These are phyloP conservation scores for Nitzschia sp. DNA, from an alignment of 108 stramenopile species.

Conservation along the genomic window DNA sequence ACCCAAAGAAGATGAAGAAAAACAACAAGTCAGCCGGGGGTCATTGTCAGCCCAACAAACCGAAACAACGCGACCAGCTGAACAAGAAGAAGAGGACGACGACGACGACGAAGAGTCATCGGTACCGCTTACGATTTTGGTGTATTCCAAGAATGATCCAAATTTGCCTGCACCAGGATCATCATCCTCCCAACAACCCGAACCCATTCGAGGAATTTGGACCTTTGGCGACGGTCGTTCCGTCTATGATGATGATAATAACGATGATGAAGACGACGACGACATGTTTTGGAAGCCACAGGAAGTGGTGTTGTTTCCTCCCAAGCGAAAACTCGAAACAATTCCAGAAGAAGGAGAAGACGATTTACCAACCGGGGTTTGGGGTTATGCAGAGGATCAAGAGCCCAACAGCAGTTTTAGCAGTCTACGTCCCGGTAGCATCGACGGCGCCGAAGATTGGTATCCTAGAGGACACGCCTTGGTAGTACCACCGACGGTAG, in stretches of 20 bases:
- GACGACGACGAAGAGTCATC: background rate
- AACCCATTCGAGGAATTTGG: slow-evolving; percentile 9
- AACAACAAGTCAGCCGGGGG: background rate
- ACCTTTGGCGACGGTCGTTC: background rate
- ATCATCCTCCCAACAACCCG: background rate
- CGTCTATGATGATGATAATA: background rate
- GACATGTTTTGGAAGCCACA: slow-evolving; percentile 9
- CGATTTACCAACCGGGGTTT: background rate
- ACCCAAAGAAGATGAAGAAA: too few relatives aligned
- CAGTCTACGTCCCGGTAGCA: background rate
- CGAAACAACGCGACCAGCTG: too few relatives aligned
- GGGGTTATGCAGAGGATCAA: slow-evolving; percentile 17
- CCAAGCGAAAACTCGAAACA: background rate
- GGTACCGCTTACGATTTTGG: background rate
- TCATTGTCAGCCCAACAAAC: background rate
- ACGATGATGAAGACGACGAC: slow-evolving; percentile 2
- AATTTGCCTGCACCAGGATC: background rate
- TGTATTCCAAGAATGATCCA: slow-evolving; percentile 13
- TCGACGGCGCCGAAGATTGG: background rate
- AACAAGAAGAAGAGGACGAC: too few relatives aligned
- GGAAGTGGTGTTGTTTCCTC: slow-evolving; percentile 1
- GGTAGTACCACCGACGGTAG: background rate
- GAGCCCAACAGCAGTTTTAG: slow-evolving; percentile 3
- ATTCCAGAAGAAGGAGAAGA: background rate
- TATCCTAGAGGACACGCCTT: background rate